Conservation (phyloP, 1,284 basidiomycete genomes). For the Rhizoctonia solani region DNA sequence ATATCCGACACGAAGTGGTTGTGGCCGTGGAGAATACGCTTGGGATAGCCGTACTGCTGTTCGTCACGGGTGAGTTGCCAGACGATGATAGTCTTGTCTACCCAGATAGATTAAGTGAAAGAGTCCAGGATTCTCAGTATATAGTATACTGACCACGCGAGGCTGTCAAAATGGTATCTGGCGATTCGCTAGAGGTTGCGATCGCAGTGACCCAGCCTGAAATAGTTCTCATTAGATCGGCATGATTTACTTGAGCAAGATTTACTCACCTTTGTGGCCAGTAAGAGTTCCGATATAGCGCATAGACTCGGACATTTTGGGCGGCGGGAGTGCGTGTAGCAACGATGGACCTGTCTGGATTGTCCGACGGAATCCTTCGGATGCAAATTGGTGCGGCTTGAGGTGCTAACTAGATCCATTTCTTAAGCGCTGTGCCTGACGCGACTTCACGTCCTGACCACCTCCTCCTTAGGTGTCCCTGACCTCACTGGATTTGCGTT, state of each 20-base stretch:
- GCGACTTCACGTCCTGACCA: not conserved
- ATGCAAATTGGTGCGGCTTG: slow-evolving; percentile 22
- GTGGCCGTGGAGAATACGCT: slow-evolving; percentile 97
- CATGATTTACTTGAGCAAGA: not conserved
- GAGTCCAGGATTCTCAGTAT: slow-evolving; percentile 39
- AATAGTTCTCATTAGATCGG: not conserved
- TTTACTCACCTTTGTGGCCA: slow-evolving; percentile 66
- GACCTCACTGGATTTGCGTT: too few species aligned
- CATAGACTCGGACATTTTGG: slow-evolving; percentile 78
- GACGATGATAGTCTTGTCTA: slow-evolving; percentile 99
- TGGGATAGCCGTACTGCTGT: slow-evolving; percentile 86
- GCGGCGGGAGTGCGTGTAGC: slow-evolving; percentile 1
- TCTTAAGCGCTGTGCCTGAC: not conserved
- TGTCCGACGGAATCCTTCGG: slow-evolving; percentile 10
- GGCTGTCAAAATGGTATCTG: slow-evolving; percentile 95
- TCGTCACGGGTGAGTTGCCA: slow-evolving; percentile 99
- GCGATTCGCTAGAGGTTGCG: slow-evolving; percentile 95
- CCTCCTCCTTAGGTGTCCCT: not conserved
- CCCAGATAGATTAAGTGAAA: slow-evolving; percentile 38
- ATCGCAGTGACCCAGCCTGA: slow-evolving; percentile 93
- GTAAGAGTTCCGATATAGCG: slow-evolving; percentile 91
- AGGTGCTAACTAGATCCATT: not conserved
- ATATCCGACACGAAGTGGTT: slow-evolving; percentile 99
- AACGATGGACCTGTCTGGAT: slow-evolving; percentile 1
- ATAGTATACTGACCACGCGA: slow-evolving; percentile 75